Base-by-base conservation (phyloP, 2,329 filamentous ascomycete genomes). In the Nigrospora sphaerica region DNA sequence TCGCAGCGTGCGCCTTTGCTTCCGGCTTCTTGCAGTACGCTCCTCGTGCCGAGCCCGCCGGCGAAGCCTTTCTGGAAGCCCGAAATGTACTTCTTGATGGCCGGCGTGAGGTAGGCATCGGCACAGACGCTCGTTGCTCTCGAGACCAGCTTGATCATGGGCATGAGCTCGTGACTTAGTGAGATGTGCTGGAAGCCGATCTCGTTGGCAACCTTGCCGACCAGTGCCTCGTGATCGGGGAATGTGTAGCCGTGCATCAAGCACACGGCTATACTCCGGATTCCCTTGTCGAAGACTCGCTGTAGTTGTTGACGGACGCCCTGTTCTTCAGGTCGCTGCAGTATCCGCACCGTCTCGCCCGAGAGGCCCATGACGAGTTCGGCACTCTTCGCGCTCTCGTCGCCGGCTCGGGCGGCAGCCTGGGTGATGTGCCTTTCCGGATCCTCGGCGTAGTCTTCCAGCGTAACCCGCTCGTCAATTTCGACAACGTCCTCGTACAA, bases 191-290 rank as follows among this genome's bases (percentile, higher is more conserved):
- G 67, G 59, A 95, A 93, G 2, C 91, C 91, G 53, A 95, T 83
- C 14, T 93, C 85, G 48, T 73, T 75, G 1, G 91, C 91, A 41
- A 95, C 70, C 53, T 74, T 78, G 14, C 89, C 89, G 11, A 95
- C 75, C 37, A 89, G 60, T 1, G 83, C 81, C 62, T 96, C 91
- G 56, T 96, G 91, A 42, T 86, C 80, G 1, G 89, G 89, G 59
- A 88, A 96, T 0, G 89, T 95, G 61, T 95, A 96, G 5, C 86
- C 86, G 61, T 96, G 91, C 83, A 95, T 91, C 49, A 96, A 69
- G 57, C 88, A 95, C 2, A 96, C 88, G 3, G 91, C 90, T 54
- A 96, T 84, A 61, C 88, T 95, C 51, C 77, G 77, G 55, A 95
- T 83, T 0, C 87, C 87, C 32, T 74, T 70, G 50, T 86, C 78